phyloP scores from a whole-genome alignment of 2,329 filamentous ascomycete species.

The Tolypocladium capitatum region DNA sequence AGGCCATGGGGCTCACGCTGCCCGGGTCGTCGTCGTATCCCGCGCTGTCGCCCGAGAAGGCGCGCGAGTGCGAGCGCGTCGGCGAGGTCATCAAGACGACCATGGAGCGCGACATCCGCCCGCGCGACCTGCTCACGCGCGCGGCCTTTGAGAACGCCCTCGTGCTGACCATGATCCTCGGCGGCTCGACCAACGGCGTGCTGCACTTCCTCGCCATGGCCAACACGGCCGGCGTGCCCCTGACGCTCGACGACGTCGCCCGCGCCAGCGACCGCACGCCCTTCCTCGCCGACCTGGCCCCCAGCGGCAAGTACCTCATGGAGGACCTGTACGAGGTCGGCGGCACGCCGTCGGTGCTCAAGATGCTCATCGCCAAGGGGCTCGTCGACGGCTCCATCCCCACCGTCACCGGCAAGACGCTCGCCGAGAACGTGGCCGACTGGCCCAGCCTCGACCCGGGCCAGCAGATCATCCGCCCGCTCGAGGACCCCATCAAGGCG shows the following conservation, averaged over 20 bases:
- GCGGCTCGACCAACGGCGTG: slow-evolving; percentile 79
- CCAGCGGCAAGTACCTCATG: slow-evolving; percentile 75
- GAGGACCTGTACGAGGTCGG: slow-evolving; percentile 78
- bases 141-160: slow-evolving; percentile 78
- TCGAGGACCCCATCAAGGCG: slow-evolving; percentile 60
- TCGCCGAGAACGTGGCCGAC: slow-evolving; percentile 66
- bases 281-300: slow-evolving; percentile 74
- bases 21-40: slow-evolving; percentile 78
- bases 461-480: slow-evolving; percentile 76
- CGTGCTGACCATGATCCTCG: slow-evolving; percentile 83
- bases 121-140: slow-evolving; percentile 67
- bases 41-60: slow-evolving; percentile 68
- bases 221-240: slow-evolving; percentile 61
- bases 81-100: slow-evolving; percentile 66
- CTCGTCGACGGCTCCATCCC: slow-evolving; percentile 65
- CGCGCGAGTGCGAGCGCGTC: slow-evolving; percentile 72
- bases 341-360: slow-evolving; percentile 74
- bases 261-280: slow-evolving; percentile 71
- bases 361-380: slow-evolving; percentile 64
- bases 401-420: slow-evolving; percentile 73
- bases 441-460: slow-evolving; percentile 66
- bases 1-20: slow-evolving; percentile 75
- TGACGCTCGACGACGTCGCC: slow-evolving; percentile 74
- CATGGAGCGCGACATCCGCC: slow-evolving; percentile 72
- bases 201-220: slow-evolving; percentile 87